Evolutionary conservation across 176 grass and related monocot genomes (phyloP).

Genomic region (Alopecurus myosuroides): DNA sequence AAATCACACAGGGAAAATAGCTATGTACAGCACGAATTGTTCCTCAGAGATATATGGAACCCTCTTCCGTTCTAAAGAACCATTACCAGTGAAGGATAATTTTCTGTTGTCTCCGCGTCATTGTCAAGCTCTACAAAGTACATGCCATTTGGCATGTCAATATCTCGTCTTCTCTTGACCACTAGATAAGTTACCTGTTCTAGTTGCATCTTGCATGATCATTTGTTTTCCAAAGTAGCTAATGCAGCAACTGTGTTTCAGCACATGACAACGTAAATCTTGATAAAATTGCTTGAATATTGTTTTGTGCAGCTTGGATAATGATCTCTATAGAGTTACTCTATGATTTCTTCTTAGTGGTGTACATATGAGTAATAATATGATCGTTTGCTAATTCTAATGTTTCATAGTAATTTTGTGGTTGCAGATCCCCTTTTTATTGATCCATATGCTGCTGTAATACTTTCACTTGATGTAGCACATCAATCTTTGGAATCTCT

Average conservation of each 20-base stretch:
- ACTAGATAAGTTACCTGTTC: neutral
- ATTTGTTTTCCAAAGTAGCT: constrained; percentile 9
- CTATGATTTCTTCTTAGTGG: neutral
- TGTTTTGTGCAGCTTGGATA: neutral
- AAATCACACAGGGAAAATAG: too few species aligned
- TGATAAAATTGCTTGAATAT: neutral
- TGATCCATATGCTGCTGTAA: constrained; percentile 72
- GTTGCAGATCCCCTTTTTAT: constrained; percentile 83
- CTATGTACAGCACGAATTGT: too few species aligned
- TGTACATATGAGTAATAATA: neutral
- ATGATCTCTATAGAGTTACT: neutral
- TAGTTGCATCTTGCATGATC: neutral
- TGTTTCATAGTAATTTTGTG: constrained; percentile 1
- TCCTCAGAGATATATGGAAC: neutral
- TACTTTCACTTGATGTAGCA: constrained; percentile 45
- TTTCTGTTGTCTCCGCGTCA: neutral
- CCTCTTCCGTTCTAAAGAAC: neutral
- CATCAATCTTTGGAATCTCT: constrained; percentile 22
- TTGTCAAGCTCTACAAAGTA: neutral
- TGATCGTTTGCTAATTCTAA: neutral
- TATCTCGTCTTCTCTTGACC: neutral
- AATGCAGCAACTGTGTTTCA: neutral
- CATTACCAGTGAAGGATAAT: neutral
- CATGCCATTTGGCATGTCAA: neutral
- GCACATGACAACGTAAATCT: neutral